These are phyloP conservation scores for Cordyceps cicadae DNA, from an alignment of 2,329 filamentous ascomycete genomes.

Conservation along the genomic window DNA sequence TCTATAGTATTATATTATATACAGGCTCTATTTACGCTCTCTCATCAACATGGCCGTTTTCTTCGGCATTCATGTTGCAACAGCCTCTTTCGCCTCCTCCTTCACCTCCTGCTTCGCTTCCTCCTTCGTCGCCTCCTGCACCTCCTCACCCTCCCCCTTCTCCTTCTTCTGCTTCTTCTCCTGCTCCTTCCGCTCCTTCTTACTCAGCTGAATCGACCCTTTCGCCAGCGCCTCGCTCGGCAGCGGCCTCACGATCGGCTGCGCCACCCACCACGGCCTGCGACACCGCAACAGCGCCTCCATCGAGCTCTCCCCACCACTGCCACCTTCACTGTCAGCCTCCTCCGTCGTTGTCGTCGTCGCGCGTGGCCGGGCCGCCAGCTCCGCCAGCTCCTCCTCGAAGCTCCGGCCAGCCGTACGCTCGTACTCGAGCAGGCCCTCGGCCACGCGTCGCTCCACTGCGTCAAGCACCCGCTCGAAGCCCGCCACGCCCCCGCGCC, in stretches of 20 bases:
- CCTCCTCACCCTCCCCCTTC: constrained; percentile 7
- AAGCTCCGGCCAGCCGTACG: constrained; percentile 41
- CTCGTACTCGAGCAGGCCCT: constrained; percentile 62
- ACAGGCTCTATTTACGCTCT: background rate
- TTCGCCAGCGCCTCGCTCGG: constrained; percentile 81
- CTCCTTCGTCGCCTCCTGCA: constrained; percentile 36
- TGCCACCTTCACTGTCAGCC: constrained; percentile 7
- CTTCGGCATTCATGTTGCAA: background rate
- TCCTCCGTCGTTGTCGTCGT: constrained; percentile 22
- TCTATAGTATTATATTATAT: too few species aligned
- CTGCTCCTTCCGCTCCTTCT: constrained; percentile 51
- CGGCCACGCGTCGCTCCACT: constrained; percentile 66
- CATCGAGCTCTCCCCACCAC: constrained; percentile 45
- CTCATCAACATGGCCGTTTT: background rate
- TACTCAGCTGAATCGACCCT: constrained; percentile 66
- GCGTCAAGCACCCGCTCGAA: constrained; percentile 70
- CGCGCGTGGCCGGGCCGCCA: constrained; percentile 23
- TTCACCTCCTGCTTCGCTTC: constrained; percentile 13
- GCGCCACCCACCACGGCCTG: constrained; percentile 82
- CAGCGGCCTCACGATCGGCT: constrained; percentile 77
- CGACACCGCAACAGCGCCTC: constrained; percentile 65
- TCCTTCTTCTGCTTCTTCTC: constrained; percentile 18
- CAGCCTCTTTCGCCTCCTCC: constrained; percentile 38
- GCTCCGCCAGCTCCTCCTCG: constrained; percentile 28
- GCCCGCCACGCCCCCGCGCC: constrained; percentile 61